These are phyloP conservation scores for Besnoitia besnoiti DNA, from an alignment of 169 alveolate genomes.

Conservation along the genomic window DNA sequence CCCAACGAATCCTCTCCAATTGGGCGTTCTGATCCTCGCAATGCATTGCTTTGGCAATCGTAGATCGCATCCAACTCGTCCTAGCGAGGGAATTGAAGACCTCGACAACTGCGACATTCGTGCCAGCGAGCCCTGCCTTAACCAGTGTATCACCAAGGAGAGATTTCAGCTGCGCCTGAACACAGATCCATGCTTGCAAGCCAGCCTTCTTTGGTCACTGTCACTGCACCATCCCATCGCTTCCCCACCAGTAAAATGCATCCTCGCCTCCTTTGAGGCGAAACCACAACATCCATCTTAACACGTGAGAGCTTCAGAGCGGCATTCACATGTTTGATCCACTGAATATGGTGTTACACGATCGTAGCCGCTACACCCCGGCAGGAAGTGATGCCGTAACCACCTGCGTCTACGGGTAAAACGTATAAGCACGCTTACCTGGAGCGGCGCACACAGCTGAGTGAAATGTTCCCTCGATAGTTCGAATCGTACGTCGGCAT, in stretches of 20 bases:
- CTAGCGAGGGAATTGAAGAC: neutral
- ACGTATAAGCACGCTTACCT: neutral
- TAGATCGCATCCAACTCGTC: neutral
- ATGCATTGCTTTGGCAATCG: neutral
- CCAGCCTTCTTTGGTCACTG: too few relatives aligned
- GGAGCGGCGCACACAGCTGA: conserved; percentile 30
- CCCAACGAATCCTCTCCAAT: neutral
- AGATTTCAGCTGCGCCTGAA: neutral
- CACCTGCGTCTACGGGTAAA: too few relatives aligned
- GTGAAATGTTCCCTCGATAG: neutral
- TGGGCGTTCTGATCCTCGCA: neutral
- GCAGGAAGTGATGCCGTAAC: too few relatives aligned
- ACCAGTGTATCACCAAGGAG: neutral
- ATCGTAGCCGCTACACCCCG: too few relatives aligned
- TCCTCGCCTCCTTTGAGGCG: too few relatives aligned
- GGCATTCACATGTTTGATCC: too few relatives aligned
- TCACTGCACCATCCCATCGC: too few relatives aligned
- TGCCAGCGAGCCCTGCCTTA: conserved; percentile 4
- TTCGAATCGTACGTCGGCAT: neutral
- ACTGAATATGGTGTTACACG: too few relatives aligned
- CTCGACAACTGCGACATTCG: neutral
- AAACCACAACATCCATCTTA: too few relatives aligned
- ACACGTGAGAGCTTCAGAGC: too few relatives aligned
- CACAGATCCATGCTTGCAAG: neutral
- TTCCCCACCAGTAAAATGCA: too few relatives aligned